phyloP scores from a whole-genome alignment of 345 rosid genomes.

The Psidium guajava region DNA sequence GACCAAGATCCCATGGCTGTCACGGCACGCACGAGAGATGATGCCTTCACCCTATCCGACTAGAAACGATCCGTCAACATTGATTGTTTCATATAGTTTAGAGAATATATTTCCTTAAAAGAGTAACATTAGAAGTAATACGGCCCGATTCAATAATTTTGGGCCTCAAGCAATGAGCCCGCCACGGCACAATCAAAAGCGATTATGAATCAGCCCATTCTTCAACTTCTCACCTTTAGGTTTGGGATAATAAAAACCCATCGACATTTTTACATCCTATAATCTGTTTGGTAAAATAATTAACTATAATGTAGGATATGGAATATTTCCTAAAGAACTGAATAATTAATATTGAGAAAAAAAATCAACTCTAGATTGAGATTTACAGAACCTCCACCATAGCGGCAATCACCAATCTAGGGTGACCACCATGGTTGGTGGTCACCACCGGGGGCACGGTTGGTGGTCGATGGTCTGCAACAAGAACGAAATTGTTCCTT shows the following conservation, averaged over 20 bases:
- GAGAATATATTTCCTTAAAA: too few relatives aligned
- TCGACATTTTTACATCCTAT: not conserved
- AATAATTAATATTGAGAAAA: not conserved
- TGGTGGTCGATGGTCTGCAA: too few relatives aligned
- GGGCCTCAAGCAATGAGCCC: not conserved
- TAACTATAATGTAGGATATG: not conserved
- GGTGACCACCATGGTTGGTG: too few relatives aligned
- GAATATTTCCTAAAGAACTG: not conserved
- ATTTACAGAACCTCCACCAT: not conserved
- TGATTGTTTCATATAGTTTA: too few relatives aligned
- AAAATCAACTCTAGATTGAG: not conserved
- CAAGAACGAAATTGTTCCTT: too few relatives aligned
- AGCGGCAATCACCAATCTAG: not conserved
- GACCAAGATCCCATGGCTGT: too few relatives aligned
- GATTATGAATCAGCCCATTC: not conserved
- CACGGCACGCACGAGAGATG: too few relatives aligned
- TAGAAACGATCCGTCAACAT: too few relatives aligned
- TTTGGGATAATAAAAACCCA: not conserved
- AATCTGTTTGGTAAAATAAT: not conserved
- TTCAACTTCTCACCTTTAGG: not conserved
- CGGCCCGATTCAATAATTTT: not conserved
- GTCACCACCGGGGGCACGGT: not conserved
- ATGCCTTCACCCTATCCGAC: too few relatives aligned
- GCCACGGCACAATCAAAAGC: not conserved
- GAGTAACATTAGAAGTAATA: too few relatives aligned